A percentile compares a stretch with the other conserved stretches of the same genome.
These are phyloP conservation scores for Fusarium paranaense DNA, from an alignment of 2,329 filamentous ascomycete genomes.

Conservation along the genomic window DNA sequence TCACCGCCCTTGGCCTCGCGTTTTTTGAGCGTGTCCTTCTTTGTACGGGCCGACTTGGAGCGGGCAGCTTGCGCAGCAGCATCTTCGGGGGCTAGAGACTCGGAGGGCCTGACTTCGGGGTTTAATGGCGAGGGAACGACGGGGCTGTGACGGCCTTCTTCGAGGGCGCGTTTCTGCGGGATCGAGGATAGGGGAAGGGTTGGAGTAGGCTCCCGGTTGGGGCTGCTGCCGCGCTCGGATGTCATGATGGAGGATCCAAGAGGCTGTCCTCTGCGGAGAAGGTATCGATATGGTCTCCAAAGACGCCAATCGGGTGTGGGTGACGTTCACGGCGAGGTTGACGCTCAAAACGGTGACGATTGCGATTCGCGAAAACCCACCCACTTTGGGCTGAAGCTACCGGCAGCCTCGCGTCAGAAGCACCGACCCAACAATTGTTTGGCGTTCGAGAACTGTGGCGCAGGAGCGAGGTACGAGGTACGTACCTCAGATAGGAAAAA, in stretches of 20 bases:
- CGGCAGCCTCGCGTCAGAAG: conserved; percentile 14
- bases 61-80: conserved; percentile 54
- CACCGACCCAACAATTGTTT: neutral
- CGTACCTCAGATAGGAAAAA: conserved; percentile 30
- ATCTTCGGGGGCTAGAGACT: conserved; percentile 58
- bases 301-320: conserved; percentile 1
- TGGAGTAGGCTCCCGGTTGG: conserved; percentile 57
- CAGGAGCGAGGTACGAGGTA: neutral
- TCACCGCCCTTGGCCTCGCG: conserved; percentile 71
- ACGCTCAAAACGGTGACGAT: conserved; percentile 7
- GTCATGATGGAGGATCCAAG: conserved; percentile 44
- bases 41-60: conserved; percentile 60
- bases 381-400: conserved; percentile 19
- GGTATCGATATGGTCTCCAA: neutral
- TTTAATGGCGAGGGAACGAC: conserved; percentile 81
- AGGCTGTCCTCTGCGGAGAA: neutral
- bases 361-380: conserved; percentile 5
- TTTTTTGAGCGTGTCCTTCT: conserved; percentile 77
- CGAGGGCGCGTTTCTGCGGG: conserved; percentile 74
- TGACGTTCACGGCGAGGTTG: conserved; percentile 5
- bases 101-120: conserved; percentile 65
- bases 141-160: conserved; percentile 75
- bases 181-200: conserved; percentile 59
- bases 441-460: conserved; percentile 16
- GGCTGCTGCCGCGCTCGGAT: conserved; percentile 51